phyloP scores from a whole-genome alignment of 768 basidiomycete genomes.

The Antrodiella citrinella region DNA sequence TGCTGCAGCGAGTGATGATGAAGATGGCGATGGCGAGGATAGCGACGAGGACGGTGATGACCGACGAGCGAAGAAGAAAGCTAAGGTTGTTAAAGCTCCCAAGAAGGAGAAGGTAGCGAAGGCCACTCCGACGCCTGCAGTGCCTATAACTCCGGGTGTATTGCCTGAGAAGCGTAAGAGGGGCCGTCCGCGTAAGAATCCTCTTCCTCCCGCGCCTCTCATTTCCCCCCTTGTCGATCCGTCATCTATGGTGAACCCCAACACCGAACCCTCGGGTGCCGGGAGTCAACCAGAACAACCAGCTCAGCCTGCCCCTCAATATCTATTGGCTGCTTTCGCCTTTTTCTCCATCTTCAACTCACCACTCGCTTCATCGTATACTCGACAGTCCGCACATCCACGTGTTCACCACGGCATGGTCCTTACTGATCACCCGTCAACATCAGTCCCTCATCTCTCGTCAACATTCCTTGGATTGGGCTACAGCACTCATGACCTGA shows the following conservation, averaged over 20 bases:
- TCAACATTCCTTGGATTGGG: slow-evolving; percentile 7
- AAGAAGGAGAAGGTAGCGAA: slow-evolving; percentile 38
- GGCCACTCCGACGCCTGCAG: slow-evolving; percentile 15
- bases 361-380: slow-evolving; percentile 41
- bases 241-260: slow-evolving; percentile 10
- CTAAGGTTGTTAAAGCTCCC: slow-evolving; percentile 35
- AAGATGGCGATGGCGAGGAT: slow-evolving; percentile 45
- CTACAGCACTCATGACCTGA: slow-evolving; percentile 43
- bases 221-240: slow-evolving; percentile 17
- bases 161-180: slow-evolving; percentile 76
- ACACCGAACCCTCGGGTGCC: slow-evolving; percentile 12
- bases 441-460: slow-evolving; percentile 13
- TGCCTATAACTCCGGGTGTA: slow-evolving; percentile 25
- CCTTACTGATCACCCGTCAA: slow-evolving; percentile 28
- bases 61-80: slow-evolving; percentile 57
- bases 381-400: slow-evolving; percentile 20
- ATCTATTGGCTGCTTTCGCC: slow-evolving; percentile 75
- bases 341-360: slow-evolving; percentile 85
- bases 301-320: slow-evolving; percentile 37
- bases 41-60: slow-evolving; percentile 28
- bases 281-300: slow-evolving; percentile 10
- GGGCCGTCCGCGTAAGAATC: slow-evolving; percentile 71
- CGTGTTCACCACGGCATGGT: slow-evolving; percentile 44
- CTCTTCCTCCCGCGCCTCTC: slow-evolving; percentile 35
- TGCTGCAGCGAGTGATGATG: slow-evolving; percentile 36